These are phyloP conservation scores for Hypoxylon rubiginosum DNA, from an alignment of 2,329 filamentous ascomycete genomes.

Conservation along the genomic window DNA sequence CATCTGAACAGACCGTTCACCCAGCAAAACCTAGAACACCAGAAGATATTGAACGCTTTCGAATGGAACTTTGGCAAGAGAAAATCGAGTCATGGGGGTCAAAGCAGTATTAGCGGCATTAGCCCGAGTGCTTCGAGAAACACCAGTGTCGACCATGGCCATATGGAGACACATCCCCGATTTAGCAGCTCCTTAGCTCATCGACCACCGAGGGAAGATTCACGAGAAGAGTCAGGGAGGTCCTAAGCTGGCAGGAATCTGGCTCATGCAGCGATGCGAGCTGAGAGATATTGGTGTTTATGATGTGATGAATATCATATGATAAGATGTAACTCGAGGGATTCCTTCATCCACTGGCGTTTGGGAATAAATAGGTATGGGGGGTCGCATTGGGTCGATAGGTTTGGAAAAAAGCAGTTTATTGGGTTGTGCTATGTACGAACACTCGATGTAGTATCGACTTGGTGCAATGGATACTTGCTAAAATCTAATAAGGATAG, in stretches of 20 bases:
- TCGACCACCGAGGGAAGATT: conserved; percentile 36
- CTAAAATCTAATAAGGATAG: conserved; percentile 10
- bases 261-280: neutral
- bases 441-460: neutral
- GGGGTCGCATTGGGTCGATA: conserved; percentile 6
- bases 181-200: conserved; percentile 34
- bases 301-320: conserved; percentile 22
- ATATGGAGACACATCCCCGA: conserved; percentile 32
- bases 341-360: conserved; percentile 19
- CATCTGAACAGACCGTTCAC: conserved; percentile 52
- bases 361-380: conserved; percentile 2
- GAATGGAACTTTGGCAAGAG: conserved; percentile 49
- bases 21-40: conserved; percentile 52
- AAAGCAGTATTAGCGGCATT: conserved; percentile 47
- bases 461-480: neutral
- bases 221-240: conserved; percentile 33
- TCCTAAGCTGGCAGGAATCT: conserved; percentile 2
- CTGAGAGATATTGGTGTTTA: conserved; percentile 7
- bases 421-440: neutral
- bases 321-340: conserved; percentile 18
- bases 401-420: conserved; percentile 14
- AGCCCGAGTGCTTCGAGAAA: conserved; percentile 50
- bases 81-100: conserved; percentile 40
- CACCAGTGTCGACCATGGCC: conserved; percentile 45
- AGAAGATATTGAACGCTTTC: conserved; percentile 50